Evolutionary conservation across 2,329 filamentous ascomycete species (phyloP).

Genomic region (Emergomyces orientalis): DNA sequence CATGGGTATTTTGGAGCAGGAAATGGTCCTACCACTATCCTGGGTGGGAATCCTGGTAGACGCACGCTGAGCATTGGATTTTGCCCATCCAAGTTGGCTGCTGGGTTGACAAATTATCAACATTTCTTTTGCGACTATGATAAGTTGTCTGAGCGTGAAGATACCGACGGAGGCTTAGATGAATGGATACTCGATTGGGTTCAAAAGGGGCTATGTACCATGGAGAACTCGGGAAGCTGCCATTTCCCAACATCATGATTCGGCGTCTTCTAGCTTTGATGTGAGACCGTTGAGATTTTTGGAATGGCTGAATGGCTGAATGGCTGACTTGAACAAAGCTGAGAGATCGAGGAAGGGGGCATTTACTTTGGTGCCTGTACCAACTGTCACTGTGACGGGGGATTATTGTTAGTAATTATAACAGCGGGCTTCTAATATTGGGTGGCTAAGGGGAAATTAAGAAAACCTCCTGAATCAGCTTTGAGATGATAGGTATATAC

Average conservation of each 20-base stretch:
- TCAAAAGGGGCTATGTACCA: not conserved
- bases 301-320: too few relatives aligned
- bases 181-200: not conserved
- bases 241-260: too few relatives aligned
- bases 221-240: too few relatives aligned
- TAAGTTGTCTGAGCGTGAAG: not conserved
- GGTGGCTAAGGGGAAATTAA: too few relatives aligned
- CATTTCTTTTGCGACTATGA: not conserved
- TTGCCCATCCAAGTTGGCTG: not conserved
- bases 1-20: not conserved
- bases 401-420: too few relatives aligned
- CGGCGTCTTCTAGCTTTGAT: too few relatives aligned
- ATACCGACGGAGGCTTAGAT: not conserved
- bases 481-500: too few relatives aligned
- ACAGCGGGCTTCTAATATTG: too few relatives aligned
- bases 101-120: not conserved
- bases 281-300: too few relatives aligned
- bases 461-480: constrained; percentile 34
- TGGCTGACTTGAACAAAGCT: too few relatives aligned
- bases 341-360: not conserved
- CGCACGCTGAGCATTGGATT: not conserved
- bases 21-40: not conserved
- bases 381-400: too few relatives aligned
- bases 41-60: not conserved
- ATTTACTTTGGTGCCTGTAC: too few relatives aligned